These are phyloP conservation scores for Amanita brunnescens DNA, from an alignment of 768 basidiomycete species.

Conservation along the genomic window DNA sequence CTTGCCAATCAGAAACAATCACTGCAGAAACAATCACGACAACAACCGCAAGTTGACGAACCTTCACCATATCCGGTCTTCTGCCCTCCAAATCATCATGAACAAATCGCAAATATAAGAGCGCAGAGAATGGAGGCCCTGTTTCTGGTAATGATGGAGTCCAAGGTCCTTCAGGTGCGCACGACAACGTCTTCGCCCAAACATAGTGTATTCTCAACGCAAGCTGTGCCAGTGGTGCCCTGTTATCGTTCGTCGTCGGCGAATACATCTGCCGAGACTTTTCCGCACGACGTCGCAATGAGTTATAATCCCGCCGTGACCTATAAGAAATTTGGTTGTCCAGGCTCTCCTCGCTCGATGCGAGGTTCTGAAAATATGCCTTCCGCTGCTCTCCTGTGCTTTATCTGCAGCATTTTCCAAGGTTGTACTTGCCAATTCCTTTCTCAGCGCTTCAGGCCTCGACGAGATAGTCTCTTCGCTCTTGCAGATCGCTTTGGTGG, in stretches of 20 bases:
- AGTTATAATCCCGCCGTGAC: neutral
- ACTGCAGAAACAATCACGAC: no score
- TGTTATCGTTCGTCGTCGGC: slow-evolving; percentile 89
- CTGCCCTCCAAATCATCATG: no score
- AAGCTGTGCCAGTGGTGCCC: no score
- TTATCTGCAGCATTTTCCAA: slow-evolving; percentile 58
- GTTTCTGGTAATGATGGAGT: no score
- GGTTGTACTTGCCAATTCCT: slow-evolving; percentile 65
- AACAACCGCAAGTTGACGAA: no score
- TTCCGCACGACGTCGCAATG: slow-evolving; percentile 41
- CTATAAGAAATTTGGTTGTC: slow-evolving; percentile 63
- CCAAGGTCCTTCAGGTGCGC: no score
- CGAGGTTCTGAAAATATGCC: slow-evolving; percentile 64
- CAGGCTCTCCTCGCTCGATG: slow-evolving; percentile 74
- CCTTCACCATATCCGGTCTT: no score
- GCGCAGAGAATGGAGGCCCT: no score
- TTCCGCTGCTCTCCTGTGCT: slow-evolving; percentile 75
- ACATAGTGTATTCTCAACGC: no score
- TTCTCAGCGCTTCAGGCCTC: slow-evolving; percentile 46
- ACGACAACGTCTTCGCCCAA: no score
- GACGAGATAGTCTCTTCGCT: slow-evolving; percentile 36
- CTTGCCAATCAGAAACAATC: no score
- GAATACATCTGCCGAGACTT: slow-evolving; percentile 66
- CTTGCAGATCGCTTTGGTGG: slow-evolving; percentile 49
- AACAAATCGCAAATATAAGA: no score